Evolutionary conservation across 2,329 filamentous ascomycete genomes (phyloP).

Genomic region (Aspergillus novofumigatus): DNA sequence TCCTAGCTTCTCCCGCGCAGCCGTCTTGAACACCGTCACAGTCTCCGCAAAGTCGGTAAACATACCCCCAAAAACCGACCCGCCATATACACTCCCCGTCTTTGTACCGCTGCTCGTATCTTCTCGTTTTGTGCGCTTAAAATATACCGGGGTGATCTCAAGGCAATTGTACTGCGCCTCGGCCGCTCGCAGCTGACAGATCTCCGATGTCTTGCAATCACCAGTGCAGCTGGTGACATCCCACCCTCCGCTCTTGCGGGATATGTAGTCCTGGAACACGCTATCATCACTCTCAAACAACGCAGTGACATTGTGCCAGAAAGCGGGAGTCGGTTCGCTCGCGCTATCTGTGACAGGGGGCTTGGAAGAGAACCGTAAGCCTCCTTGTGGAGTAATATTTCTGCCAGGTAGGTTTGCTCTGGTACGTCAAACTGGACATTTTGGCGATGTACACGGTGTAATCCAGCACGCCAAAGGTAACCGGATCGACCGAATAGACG

Average conservation of each 20-base stretch:
- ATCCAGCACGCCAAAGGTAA: slow-evolving; percentile 53
- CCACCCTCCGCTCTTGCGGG: too few relatives aligned
- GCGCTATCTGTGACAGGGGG: too few relatives aligned
- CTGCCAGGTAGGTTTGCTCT: slow-evolving; percentile 48
- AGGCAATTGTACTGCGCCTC: slow-evolving; percentile 52
- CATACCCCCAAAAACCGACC: slow-evolving; percentile 13
- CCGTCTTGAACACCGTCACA: slow-evolving; percentile 9
- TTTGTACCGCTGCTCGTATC: neutral
- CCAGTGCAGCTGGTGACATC: too few relatives aligned
- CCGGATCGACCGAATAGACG: slow-evolving; percentile 54
- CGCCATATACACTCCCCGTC: slow-evolving; percentile 10
- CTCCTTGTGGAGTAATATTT: slow-evolving; percentile 54
- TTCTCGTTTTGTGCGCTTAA: slow-evolving; percentile 22
- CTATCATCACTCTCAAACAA: too few relatives aligned
- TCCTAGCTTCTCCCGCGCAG: slow-evolving; percentile 11
- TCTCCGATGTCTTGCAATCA: too few relatives aligned
- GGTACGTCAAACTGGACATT: slow-evolving; percentile 44
- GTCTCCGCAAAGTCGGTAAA: slow-evolving; percentile 14
- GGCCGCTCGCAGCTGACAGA: slow-evolving; percentile 16
- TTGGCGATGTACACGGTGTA: slow-evolving; percentile 52
- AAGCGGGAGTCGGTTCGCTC: too few relatives aligned
- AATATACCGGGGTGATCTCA: slow-evolving; percentile 34
- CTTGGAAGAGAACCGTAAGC: slow-evolving; percentile 8
- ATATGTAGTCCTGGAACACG: too few relatives aligned
- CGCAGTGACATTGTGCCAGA: too few relatives aligned